Evolutionary conservation across 305 asterid genomes (phyloP).

Genomic region (Fraxinus xanthoxyloides): DNA sequence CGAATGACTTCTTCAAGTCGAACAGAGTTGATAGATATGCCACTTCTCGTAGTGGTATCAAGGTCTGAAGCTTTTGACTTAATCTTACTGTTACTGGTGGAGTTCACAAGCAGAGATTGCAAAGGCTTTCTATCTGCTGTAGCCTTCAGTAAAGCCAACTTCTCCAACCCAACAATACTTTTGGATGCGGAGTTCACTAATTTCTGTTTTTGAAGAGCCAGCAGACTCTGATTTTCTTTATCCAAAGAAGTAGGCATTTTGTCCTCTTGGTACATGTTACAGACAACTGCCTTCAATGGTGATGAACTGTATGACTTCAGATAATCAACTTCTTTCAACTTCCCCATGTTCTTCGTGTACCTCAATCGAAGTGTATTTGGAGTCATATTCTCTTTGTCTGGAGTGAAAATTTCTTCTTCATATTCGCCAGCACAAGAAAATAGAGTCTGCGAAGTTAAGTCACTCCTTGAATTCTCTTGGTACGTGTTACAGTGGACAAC

Average conservation of each 20-base stretch:
- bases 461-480: constrained; percentile 31
- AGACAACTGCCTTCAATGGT: constrained; percentile 38
- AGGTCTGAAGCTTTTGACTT: constrained; percentile 29
- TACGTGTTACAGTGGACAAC: constrained; percentile 23
- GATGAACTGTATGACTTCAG: constrained; percentile 36
- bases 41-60: constrained; percentile 22
- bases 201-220: constrained; percentile 37
- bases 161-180: constrained; percentile 26
- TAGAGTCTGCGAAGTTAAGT: constrained; percentile 26
- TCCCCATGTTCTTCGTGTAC: constrained; percentile 34
- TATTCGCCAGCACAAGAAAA: constrained; percentile 18
- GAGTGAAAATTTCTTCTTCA: constrained; percentile 47
- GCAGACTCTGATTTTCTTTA: constrained; percentile 20
- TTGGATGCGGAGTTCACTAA: constrained; percentile 24
- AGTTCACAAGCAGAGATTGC: constrained; percentile 37
- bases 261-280: constrained; percentile 27
- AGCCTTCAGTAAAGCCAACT: constrained; percentile 22
- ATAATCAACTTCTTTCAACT: constrained; percentile 32
- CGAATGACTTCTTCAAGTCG: constrained; percentile 28
- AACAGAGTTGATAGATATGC: constrained; percentile 25
- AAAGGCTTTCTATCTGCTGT: constrained; percentile 48
- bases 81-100: constrained; percentile 22
- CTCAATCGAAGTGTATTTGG: constrained; percentile 34
- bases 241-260: constrained; percentile 18
- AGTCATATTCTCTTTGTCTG: constrained; percentile 67